These are phyloP conservation scores for Silybum marianum DNA, from an alignment of 129 eudicot genomes.

Conservation along the genomic window DNA sequence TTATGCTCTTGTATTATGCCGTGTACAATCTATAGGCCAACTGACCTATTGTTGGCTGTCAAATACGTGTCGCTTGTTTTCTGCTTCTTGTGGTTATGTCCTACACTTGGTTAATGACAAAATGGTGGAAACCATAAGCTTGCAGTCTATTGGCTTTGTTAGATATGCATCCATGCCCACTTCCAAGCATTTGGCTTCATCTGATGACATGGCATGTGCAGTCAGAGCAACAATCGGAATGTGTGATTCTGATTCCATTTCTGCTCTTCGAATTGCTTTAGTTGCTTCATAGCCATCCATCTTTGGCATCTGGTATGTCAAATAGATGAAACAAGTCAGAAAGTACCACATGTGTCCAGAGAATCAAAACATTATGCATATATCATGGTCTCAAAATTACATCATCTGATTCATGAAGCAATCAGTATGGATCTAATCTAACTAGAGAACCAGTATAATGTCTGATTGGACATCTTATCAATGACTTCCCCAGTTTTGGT, in stretches of 20 bases:
- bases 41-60: neutral
- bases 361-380: neutral
- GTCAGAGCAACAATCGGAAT: constrained; percentile 90
- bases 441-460: neutral
- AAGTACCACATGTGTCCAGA: neutral
- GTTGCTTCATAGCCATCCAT: constrained; percentile 99
- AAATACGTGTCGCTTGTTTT: neutral
- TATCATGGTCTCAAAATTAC: neutral
- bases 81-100: neutral
- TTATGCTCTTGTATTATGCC: neutral
- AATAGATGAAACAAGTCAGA: constrained; percentile 6
- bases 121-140: constrained; percentile 89
- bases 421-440: neutral
- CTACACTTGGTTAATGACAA: constrained; percentile 68
- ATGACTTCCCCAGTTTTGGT: neutral
- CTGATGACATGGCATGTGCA: constrained; percentile 97
- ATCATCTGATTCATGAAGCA: neutral
- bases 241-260: constrained; percentile 52
- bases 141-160: constrained; percentile 90
- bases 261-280: constrained; percentile 74
- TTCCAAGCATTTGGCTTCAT: constrained; percentile 88
- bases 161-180: constrained; percentile 99
- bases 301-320: constrained; percentile 83
- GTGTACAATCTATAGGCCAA: constrained; percentile 11
- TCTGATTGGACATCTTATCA: neutral